Conservation (phyloP, 2,329 filamentous ascomycete genomes). For the Aspergillus carbonarius region DNA sequence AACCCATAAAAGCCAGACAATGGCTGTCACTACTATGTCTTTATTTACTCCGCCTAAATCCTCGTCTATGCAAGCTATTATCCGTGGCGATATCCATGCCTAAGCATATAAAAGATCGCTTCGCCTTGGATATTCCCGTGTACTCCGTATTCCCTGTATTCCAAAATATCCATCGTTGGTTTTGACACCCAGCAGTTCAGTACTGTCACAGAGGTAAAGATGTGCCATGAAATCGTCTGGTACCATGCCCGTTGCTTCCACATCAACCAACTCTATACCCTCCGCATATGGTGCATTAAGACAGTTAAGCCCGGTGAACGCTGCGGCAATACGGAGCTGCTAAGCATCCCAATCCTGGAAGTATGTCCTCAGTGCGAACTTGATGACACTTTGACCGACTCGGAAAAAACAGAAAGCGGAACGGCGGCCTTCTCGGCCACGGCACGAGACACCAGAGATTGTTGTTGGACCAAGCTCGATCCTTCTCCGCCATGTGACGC, state of each 20-base stretch:
- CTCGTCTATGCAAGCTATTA: too few relatives aligned
- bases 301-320: slow-evolving; percentile 15
- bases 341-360: slow-evolving; percentile 15
- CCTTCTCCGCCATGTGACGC: neutral
- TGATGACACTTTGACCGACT: neutral
- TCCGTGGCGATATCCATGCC: too few relatives aligned
- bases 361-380: slow-evolving; percentile 15
- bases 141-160: too few relatives aligned
- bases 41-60: too few relatives aligned
- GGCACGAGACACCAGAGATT: slow-evolving; percentile 4
- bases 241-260: slow-evolving; percentile 26
- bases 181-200: neutral
- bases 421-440: neutral
- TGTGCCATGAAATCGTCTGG: slow-evolving; percentile 28
- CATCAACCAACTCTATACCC: slow-evolving; percentile 5
- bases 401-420: neutral
- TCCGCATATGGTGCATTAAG: slow-evolving; percentile 18
- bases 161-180: too few relatives aligned
- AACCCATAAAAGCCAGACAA: too few relatives aligned
- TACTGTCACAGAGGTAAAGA: slow-evolving; percentile 2
- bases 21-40: too few relatives aligned
- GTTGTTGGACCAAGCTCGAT: neutral
- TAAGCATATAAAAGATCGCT: too few relatives aligned
- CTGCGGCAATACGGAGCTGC: slow-evolving; percentile 10
- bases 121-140: too few relatives aligned